A percentile compares a stretch with the other conserved stretches of the same genome.
phyloP scores from a whole-genome alignment of 805 yeast genomes.

The Candida chauliodis region DNA sequence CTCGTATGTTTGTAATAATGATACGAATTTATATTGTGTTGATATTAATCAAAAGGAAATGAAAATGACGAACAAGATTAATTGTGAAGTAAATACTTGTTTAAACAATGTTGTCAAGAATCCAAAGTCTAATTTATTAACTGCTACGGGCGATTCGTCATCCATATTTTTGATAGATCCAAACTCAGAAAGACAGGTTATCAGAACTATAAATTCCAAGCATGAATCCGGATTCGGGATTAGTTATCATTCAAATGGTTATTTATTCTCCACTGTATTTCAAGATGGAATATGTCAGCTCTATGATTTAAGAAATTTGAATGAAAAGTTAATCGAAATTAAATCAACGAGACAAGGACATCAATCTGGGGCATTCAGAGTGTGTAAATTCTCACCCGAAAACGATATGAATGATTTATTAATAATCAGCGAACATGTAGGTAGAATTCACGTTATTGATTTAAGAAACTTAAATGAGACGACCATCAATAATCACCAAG shows the following conservation, averaged over 20 bases:
- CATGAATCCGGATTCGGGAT: constrained; percentile 84
- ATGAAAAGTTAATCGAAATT: constrained; percentile 49
- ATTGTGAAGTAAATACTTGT: constrained; percentile 55
- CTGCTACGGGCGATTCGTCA: constrained; percentile 75
- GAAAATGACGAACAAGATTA: constrained; percentile 39
- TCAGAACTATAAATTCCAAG: constrained; percentile 46
- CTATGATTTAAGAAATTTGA: constrained; percentile 68
- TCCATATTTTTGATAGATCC: constrained; percentile 58
- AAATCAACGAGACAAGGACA: constrained; percentile 56
- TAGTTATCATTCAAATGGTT: constrained; percentile 71
- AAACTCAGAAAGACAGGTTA: constrained; percentile 21
- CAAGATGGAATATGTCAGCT: constrained; percentile 80
- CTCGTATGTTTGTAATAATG: constrained; percentile 81
- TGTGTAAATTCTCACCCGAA: constrained; percentile 45
- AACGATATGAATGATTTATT: constrained; percentile 70
- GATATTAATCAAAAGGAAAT: constrained; percentile 50
- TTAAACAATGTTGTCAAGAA: constrained; percentile 71
- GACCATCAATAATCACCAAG: constrained; percentile 59
- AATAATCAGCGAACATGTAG: constrained; percentile 78
- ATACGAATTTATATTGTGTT: constrained; percentile 62
- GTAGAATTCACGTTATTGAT: constrained; percentile 82
- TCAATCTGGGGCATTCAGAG: constrained; percentile 65
- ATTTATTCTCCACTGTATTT: constrained; percentile 72
- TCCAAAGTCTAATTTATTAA: constrained; percentile 34
- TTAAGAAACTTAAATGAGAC: constrained; percentile 53